Evolutionary conservation across 441 rosid genomes (phyloP), one percentile per base, ranked within the genome.

Genomic region (Raphanus hybrid): DNA sequence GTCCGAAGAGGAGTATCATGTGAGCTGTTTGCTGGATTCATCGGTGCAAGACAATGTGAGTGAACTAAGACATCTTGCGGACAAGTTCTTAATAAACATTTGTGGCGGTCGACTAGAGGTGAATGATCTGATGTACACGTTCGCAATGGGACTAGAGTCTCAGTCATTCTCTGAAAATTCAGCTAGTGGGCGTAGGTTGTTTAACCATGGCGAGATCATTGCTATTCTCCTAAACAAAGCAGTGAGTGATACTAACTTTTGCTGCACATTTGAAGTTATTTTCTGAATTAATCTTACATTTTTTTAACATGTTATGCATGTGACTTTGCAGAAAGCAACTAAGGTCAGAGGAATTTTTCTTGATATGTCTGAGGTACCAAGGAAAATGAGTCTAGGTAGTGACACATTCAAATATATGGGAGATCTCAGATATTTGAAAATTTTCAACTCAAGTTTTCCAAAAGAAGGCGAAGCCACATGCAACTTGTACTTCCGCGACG

Each of bases 141-240:
- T 75, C 9, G 72, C 78, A 57, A 67, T 75, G 72, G 72, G 72
- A 8, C 60, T 66, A 57, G 67, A 41, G 16, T 75, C 75, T 18
- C 76, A 73, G 34, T 2, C 32, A 34, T 50, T 52, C 26, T 52
- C 70, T 64, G 16, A 55, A 26, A 23, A 35, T 9, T 5, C 12
- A 26, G 12, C 45, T 2, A 58, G 50, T 16, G 26, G 59, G 20
- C 66, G 61, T 41, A 75, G 72, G 72, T 27, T 75, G 14, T 15
- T 43, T 8, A 75, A 75, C 52, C 73, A 67, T 18, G 45, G 66
- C 3, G 78, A 75, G 6, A 67, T 75, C 54, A 58, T 63, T 16
- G 4, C 35, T 43, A 14, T 32, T 41, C 78, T 75, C 60, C 34
- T 3, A 59, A 75, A 59, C 26, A 58, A 75, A 39, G 20, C 4